Conservation (phyloP, 176 grass and related monocot species). For the Oryza officinalis region DNA sequence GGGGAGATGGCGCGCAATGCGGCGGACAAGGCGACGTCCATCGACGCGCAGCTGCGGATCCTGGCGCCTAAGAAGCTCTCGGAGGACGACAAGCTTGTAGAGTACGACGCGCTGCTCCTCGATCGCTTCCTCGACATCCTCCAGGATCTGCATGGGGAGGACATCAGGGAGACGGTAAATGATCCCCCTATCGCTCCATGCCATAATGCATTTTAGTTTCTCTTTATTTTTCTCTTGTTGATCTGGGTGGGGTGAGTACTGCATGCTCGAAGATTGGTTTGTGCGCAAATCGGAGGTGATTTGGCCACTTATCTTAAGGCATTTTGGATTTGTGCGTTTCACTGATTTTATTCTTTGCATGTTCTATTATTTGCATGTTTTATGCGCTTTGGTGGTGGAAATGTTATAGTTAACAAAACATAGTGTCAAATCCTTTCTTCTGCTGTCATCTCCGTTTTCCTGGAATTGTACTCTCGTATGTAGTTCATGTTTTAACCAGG, state of each 20-base stretch:
- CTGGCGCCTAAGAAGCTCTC: constrained; percentile 83
- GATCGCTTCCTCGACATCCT: constrained; percentile 92
- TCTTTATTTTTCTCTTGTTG: not conserved
- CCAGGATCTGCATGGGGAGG: constrained; percentile 71
- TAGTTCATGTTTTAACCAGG: not conserved
- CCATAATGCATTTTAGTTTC: not conserved
- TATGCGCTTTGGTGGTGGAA: not conserved
- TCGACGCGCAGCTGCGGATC: constrained; percentile 76
- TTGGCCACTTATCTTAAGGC: not conserved
- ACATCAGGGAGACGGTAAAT: constrained; percentile 74
- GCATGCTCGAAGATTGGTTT: not conserved
- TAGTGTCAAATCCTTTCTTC: constrained; percentile 2
- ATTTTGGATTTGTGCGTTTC: not conserved
- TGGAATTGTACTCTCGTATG: not conserved
- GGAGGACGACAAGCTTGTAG: constrained; percentile 80
- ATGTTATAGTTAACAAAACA: constrained; percentile 12
- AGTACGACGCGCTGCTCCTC: constrained; percentile 82
- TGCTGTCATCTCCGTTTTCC: constrained; percentile 5
- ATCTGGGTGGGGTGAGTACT: constrained; percentile 4
- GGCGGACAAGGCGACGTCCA: constrained; percentile 70
- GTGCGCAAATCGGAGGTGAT: not conserved
- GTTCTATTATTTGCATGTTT: not conserved
- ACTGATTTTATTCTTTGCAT: not conserved
- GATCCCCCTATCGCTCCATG: not conserved
- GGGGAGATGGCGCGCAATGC: constrained; percentile 45